These are phyloP conservation scores for Tolypocladium tropicale DNA, from an alignment of 2,329 filamentous ascomycete genomes.

Conservation along the genomic window DNA sequence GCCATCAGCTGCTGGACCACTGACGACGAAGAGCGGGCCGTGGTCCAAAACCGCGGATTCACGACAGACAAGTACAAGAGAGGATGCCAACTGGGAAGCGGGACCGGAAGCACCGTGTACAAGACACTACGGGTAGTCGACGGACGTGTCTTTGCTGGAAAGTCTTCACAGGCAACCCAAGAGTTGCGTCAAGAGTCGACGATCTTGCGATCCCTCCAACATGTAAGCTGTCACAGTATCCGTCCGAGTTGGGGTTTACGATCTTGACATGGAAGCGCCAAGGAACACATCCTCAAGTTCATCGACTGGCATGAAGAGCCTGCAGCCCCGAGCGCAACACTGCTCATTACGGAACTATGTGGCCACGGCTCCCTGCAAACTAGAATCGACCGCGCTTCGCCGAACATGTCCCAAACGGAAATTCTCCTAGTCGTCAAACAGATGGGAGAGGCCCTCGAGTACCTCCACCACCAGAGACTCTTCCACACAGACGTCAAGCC, in stretches of 20 bases:
- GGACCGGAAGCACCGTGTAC: slow-evolving; percentile 17
- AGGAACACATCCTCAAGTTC: slow-evolving; percentile 19
- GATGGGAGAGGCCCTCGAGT: slow-evolving; percentile 13
- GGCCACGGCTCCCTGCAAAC: slow-evolving; percentile 15
- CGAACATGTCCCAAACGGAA: slow-evolving; percentile 8
- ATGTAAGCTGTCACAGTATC: slow-evolving; percentile 11
- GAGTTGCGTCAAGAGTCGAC: slow-evolving; percentile 15
- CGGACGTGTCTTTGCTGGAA: slow-evolving; percentile 17
- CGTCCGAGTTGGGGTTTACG: not conserved
- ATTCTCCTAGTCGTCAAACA: slow-evolving; percentile 13
- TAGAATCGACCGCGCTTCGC: slow-evolving; percentile 11
- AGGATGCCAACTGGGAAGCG: slow-evolving; percentile 14
- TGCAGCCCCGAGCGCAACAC: slow-evolving; percentile 4
- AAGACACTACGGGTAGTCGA: slow-evolving; percentile 16
- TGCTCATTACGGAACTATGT: slow-evolving; percentile 22
- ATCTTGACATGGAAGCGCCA: not conserved
- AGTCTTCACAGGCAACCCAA: slow-evolving; percentile 9
- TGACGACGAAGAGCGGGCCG: slow-evolving; percentile 8
- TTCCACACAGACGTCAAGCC: slow-evolving; percentile 23
- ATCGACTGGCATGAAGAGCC: slow-evolving; percentile 15
- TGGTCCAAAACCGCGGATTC: slow-evolving; percentile 5
- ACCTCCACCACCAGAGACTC: slow-evolving; percentile 12
- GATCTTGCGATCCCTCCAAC: slow-evolving; percentile 10
- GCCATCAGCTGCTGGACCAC: slow-evolving; percentile 8
- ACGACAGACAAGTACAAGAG: slow-evolving; percentile 11